Evolutionary conservation across 2,329 filamentous ascomycete genomes (phyloP).

Genomic region (Pseudogymnoascus sp.): DNA sequence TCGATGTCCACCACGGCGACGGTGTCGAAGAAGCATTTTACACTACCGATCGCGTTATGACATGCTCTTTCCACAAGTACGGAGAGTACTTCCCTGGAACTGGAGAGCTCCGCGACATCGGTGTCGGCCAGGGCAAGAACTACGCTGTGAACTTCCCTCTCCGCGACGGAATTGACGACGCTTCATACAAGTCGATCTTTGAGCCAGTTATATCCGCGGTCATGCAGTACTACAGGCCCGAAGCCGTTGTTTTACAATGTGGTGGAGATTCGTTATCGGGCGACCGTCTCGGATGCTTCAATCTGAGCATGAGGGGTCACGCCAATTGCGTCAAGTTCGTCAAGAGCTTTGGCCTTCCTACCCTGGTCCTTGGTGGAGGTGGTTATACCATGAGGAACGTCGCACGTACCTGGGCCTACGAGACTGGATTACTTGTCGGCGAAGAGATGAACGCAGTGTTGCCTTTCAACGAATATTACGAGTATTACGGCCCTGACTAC

Average conservation of each 20-base stretch:
- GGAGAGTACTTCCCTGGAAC: slow-evolving; percentile 94
- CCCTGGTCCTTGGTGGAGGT: slow-evolving; percentile 89
- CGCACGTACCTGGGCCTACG: slow-evolving; percentile 92
- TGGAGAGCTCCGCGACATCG: slow-evolving; percentile 77
- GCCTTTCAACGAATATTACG: slow-evolving; percentile 95
- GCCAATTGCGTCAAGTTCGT: slow-evolving; percentile 90
- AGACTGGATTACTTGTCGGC: slow-evolving; percentile 84
- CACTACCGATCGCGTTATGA: slow-evolving; percentile 87
- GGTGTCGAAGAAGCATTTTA: slow-evolving; percentile 92
- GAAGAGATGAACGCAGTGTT: slow-evolving; percentile 74
- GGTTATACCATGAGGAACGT: slow-evolving; percentile 98
- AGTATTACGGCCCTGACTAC: slow-evolving; percentile 88
- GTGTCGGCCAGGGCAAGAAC: slow-evolving; percentile 79
- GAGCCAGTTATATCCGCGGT: slow-evolving; percentile 81
- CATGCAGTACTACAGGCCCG: slow-evolving; percentile 80
- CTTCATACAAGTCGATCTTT: slow-evolving; percentile 84
- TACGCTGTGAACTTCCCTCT: slow-evolving; percentile 89
- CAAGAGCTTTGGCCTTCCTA: slow-evolving; percentile 75
- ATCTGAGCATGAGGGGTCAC: slow-evolving; percentile 92
- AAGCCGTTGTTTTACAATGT: slow-evolving; percentile 91
- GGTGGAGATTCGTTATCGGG: slow-evolving; percentile 92
- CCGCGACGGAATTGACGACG: slow-evolving; percentile 84
- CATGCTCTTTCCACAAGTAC: slow-evolving; percentile 92
- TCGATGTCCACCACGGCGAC: slow-evolving; percentile 90
- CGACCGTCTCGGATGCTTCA: slow-evolving; percentile 92